Conservation (phyloP, 1,284 basidiomycete genomes). For the Heliocybe sulcata region DNA sequence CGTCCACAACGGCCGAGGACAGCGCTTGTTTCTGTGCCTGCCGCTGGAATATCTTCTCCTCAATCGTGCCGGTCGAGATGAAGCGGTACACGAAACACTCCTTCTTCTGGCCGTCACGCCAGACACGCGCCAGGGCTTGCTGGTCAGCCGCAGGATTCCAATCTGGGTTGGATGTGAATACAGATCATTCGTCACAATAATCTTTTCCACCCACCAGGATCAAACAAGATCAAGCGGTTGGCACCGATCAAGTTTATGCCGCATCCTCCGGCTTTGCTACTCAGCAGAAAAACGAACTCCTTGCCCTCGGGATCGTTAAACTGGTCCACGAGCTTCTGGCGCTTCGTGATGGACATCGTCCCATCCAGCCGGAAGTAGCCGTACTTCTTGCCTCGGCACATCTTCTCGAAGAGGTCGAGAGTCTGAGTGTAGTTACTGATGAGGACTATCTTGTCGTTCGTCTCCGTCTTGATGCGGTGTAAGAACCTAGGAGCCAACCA, state of each 20-base stretch:
- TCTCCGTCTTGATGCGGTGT: constrained; percentile 73
- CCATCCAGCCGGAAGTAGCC: constrained; percentile 92
- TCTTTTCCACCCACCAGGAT: constrained; percentile 64
- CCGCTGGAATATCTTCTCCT: constrained; percentile 97
- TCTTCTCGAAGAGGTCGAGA: constrained; percentile 87
- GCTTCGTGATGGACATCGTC: constrained; percentile 89
- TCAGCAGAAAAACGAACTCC: constrained; percentile 94
- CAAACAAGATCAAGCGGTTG: constrained; percentile 92
- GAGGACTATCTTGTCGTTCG: constrained; percentile 95
- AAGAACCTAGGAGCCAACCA: constrained; percentile 58
- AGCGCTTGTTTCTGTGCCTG: constrained; percentile 96
- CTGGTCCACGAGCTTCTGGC: constrained; percentile 94
- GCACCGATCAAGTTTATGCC: constrained; percentile 98
- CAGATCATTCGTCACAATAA: constrained; percentile 1
- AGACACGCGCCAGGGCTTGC: constrained; percentile 96
- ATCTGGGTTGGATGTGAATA: constrained; percentile 40
- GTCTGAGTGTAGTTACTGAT: constrained; percentile 99
- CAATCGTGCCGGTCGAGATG: constrained; percentile 95
- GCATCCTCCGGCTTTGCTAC: constrained; percentile 96
- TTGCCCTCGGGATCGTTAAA: constrained; percentile 96
- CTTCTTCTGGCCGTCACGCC: constrained; percentile 99
- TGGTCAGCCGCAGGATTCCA: constrained; percentile 99
- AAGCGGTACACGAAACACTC: constrained; percentile 99
- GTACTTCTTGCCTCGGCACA: constrained; percentile 87
- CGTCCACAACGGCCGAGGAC: constrained; percentile 96